Base-by-base conservation (phyloP, 2,329 filamentous ascomycete species). In the Aspergillus proliferans region DNA sequence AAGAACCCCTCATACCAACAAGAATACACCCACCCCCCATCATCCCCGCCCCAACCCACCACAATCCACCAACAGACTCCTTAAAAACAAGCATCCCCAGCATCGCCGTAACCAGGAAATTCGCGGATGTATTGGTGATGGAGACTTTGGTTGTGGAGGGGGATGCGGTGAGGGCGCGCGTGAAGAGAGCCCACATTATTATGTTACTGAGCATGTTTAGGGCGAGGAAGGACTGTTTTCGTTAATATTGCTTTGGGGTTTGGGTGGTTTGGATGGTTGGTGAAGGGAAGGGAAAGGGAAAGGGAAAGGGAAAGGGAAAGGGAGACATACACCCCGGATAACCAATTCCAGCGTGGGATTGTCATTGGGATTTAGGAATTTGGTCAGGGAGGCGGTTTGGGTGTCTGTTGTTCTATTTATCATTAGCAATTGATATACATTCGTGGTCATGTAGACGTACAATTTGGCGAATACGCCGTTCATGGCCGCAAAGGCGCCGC, bases 391-490 rank as follows among this genome's bases (percentile, higher is more conserved):
- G 39, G 77, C 72, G 18, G 82, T 84, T 51, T 83, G 72, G 41
- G 76, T 68, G 9, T 81, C 83, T 14, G 82, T 85, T 51, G 81
- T 84, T 51, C 79, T 82, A 52, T 41, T 30, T 34, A 21, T 12
- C 12, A 28, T 47, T 53, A 36, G 28, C 18, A 41, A 19, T 41
- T 14, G 15, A 4, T 24, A 14, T 21, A 12, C 12, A 22, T 22
- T 2, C 10, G 3, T 10, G 4, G 7, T 21, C 12, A 12, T 14
- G 15, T 21, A 9, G 21, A 61, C 67, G 38, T 71, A 82, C 78
- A 85, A 71, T 66, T 85, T 85, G 9, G 82, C 82, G 63, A 85
- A 85, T n/a, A 84, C 76, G 45, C 82, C 82, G 56, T 85, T 85
- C 58, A 82, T 71, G 9, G 82, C 81, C 15, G 82, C 82, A 62